Percentiles rank a stretch among this genome's conserved stretches.
Conservation (phyloP, 2,329 filamentous ascomycete genomes). For the Phialophora macrospora region DNA sequence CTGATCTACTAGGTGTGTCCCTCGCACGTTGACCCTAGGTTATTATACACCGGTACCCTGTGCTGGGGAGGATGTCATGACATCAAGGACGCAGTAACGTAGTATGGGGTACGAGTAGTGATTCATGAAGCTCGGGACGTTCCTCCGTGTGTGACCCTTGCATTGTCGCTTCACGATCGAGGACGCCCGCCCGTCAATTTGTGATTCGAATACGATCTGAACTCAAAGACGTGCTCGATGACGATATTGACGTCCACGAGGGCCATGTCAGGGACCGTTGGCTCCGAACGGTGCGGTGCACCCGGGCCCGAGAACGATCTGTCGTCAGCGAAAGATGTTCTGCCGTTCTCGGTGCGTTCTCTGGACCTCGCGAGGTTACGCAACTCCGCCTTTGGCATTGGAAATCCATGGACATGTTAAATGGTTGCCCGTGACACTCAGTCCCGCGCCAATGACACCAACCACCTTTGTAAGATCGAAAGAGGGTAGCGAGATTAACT, state of each 20-base stretch:
- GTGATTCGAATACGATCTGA: not conserved
- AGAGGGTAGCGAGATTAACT: not conserved
- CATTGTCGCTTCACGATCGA: constrained; percentile 13
- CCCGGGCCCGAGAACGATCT: not conserved
- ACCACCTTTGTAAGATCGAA: not conserved
- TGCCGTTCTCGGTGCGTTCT: not conserved
- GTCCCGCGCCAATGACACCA: not conserved
- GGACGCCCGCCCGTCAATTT: not conserved
- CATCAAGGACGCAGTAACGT: constrained; percentile 7
- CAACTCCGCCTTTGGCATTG: not conserved
- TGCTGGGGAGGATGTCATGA: constrained; percentile 2
- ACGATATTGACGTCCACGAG: not conserved
- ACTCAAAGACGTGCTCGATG: not conserved
- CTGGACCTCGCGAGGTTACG: not conserved
- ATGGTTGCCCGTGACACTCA: not conserved
- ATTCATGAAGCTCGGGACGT: constrained; percentile 4
- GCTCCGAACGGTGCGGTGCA: not conserved
- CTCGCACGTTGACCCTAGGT: not conserved
- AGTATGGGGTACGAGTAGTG: not conserved
- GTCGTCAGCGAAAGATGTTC: not conserved
- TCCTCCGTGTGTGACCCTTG: constrained; percentile 1
- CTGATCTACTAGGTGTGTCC: not conserved
- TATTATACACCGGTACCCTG: constrained; percentile 4
- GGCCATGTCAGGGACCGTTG: not conserved
- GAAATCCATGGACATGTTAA: not conserved